These are phyloP conservation scores for Chimonanthus praecox DNA, from an alignment of 164 flowering plant species.

Conservation along the genomic window DNA sequence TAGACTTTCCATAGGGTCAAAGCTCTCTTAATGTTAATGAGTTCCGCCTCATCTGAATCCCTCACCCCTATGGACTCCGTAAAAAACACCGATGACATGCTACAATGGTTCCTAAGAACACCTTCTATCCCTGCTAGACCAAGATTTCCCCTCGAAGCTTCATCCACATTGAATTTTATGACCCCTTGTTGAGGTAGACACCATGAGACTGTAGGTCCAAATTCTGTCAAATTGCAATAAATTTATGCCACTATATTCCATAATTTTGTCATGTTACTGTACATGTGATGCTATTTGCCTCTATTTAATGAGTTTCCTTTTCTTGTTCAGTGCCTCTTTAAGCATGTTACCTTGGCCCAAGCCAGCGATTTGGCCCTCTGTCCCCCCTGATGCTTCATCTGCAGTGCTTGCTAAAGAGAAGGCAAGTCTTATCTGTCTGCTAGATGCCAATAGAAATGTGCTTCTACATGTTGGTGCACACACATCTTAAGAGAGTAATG, in stretches of 20 bases:
- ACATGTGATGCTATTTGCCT: neutral
- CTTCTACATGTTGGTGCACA: neutral
- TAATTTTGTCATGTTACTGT: constrained; percentile 2
- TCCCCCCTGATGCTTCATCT: constrained; percentile 82
- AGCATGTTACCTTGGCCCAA: constrained; percentile 99
- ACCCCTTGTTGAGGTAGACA: too few species aligned
- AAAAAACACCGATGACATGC: neutral
- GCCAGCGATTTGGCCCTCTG: constrained; percentile 87
- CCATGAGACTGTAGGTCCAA: neutral
- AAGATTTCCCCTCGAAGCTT: too few species aligned
- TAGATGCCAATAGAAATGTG: constrained; percentile 1
- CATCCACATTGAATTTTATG: too few species aligned
- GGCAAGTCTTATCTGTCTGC: constrained; percentile 38
- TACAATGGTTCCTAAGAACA: too few species aligned
- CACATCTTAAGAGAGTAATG: neutral
- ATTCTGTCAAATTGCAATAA: neutral
- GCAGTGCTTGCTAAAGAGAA: constrained; percentile 84
- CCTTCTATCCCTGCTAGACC: too few species aligned
- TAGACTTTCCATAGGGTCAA: too few species aligned
- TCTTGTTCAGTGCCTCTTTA: constrained; percentile 67
- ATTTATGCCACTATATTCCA: neutral
- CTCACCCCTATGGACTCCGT: neutral
- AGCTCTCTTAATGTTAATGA: too few species aligned
- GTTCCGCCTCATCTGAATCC: too few species aligned
- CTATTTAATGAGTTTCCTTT: neutral